Percentiles rank a stretch among this genome's conserved stretches.
Evolutionary conservation across 805 yeast species (phyloP).

Genomic region (Scheffersomyces coipomensis): DNA sequence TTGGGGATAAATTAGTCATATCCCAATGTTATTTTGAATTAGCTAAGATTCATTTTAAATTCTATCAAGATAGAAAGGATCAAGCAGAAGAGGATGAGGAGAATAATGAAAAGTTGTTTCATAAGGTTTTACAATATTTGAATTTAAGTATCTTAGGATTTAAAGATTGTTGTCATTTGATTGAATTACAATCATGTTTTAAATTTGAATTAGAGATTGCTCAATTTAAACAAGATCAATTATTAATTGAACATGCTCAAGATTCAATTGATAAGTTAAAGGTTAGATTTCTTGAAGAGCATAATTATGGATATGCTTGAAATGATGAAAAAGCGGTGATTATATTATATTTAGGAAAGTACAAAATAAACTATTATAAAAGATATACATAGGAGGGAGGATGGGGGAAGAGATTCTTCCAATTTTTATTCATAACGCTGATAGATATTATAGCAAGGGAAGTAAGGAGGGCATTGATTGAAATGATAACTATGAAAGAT

Average conservation of each 20-base stretch:
- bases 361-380: too few relatives aligned
- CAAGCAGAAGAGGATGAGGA: slow-evolving; percentile 1
- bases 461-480: too few relatives aligned
- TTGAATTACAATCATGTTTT: slow-evolving; percentile 39
- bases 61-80: slow-evolving; percentile 2
- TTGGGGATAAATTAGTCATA: slow-evolving; percentile 35
- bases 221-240: slow-evolving; percentile 20
- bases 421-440: too few relatives aligned
- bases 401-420: too few relatives aligned
- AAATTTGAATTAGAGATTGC: slow-evolving; percentile 40
- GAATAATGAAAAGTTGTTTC: slow-evolving; percentile 20
- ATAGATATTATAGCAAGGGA: too few relatives aligned
- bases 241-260: slow-evolving; percentile 28
- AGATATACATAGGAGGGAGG: too few relatives aligned
- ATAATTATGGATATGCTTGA: slow-evolving; percentile 16
- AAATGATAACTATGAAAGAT: too few relatives aligned
- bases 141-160: slow-evolving; percentile 46
- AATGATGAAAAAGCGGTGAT: background rate
- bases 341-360: too few relatives aligned
- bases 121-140: slow-evolving; percentile 34
- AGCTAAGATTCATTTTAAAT: slow-evolving; percentile 11
- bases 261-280: slow-evolving; percentile 25
- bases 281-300: slow-evolving; percentile 27
- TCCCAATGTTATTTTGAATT: slow-evolving; percentile 35
- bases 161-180: slow-evolving; percentile 34